These are phyloP conservation scores for Pythium aquatile DNA, from an alignment of 352 stramenopile species.

Conservation along the genomic window DNA sequence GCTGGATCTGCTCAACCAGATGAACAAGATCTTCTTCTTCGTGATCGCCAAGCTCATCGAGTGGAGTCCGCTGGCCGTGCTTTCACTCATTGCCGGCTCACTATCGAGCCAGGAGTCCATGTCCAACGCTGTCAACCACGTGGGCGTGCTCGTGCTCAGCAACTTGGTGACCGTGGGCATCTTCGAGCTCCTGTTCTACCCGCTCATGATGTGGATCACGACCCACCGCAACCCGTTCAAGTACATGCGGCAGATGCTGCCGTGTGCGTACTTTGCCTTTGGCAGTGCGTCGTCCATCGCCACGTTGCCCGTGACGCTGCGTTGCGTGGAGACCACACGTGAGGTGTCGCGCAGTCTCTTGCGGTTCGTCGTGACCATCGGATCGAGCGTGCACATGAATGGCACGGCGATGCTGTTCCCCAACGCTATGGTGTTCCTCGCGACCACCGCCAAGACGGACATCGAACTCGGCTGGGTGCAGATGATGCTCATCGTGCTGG, in stretches of 20 bases:
- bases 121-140: constrained; percentile 40
- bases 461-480: constrained; percentile 48
- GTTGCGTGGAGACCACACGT: constrained; percentile 55
- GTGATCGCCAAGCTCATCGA: constrained; percentile 63
- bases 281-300: constrained; percentile 67
- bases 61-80: constrained; percentile 61
- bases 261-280: constrained; percentile 62
- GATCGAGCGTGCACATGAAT: constrained; percentile 74
- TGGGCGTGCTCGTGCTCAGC: constrained; percentile 57
- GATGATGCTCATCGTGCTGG: constrained; percentile 54
- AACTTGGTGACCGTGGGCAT: constrained; percentile 42
- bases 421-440: constrained; percentile 64
- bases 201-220: constrained; percentile 43
- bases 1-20: constrained; percentile 56
- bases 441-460: constrained; percentile 38
- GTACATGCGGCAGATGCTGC: constrained; percentile 66
- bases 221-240: constrained; percentile 50
- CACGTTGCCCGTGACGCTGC: constrained; percentile 63
- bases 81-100: constrained; percentile 70
- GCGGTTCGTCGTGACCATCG: constrained; percentile 74
- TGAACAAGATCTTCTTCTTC: constrained; percentile 72
- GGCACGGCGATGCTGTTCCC: constrained; percentile 75
- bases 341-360: constrained; percentile 56
- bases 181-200: constrained; percentile 60
- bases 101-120: constrained; percentile 49